Conservation (phyloP, 257 asterid species). For the Lantana camara region DNA sequence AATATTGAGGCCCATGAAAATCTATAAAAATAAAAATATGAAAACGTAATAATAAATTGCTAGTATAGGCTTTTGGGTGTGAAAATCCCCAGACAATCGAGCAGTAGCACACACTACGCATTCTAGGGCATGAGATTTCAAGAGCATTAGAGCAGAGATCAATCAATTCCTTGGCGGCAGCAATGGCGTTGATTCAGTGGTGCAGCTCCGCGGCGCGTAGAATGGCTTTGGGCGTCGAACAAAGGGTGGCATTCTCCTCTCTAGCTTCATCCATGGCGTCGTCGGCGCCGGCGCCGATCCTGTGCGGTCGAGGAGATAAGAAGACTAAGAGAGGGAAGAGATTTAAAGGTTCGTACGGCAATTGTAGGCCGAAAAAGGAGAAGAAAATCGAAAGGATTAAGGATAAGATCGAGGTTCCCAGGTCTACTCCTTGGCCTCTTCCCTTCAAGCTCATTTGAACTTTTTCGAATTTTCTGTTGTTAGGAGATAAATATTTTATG, state of each 20-base stretch:
- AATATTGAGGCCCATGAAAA: too few relatives aligned
- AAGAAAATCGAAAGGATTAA: slow-evolving; percentile 72
- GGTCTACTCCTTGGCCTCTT: slow-evolving; percentile 97
- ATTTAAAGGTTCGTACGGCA: slow-evolving; percentile 85
- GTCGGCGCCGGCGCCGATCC: slow-evolving; percentile 41
- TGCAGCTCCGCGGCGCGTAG: slow-evolving; percentile 51
- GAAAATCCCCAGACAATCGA: not conserved
- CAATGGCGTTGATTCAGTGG: slow-evolving; percentile 60
- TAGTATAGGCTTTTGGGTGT: not conserved
- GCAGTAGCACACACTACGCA: not conserved
- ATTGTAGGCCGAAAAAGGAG: slow-evolving; percentile 68
- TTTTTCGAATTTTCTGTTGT: slow-evolving; percentile 1
- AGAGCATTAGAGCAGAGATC: slow-evolving; percentile 1
- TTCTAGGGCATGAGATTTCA: slow-evolving; percentile 50
- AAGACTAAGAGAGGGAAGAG: slow-evolving; percentile 80
- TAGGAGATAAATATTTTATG: slow-evolving; percentile 25
- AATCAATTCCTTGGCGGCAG: slow-evolving; percentile 15
- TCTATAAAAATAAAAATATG: too few relatives aligned
- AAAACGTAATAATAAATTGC: too few relatives aligned
- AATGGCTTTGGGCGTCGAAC: slow-evolving; percentile 35
- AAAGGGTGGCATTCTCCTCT: slow-evolving; percentile 43
- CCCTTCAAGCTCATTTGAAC: slow-evolving; percentile 76
- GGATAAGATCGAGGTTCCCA: slow-evolving; percentile 81
- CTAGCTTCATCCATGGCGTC: slow-evolving; percentile 34
- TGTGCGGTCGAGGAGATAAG: slow-evolving; percentile 89